Evolutionary conservation across 805 yeast genomes (phyloP).

Genomic region (Monosporozyma yasuniensis): DNA sequence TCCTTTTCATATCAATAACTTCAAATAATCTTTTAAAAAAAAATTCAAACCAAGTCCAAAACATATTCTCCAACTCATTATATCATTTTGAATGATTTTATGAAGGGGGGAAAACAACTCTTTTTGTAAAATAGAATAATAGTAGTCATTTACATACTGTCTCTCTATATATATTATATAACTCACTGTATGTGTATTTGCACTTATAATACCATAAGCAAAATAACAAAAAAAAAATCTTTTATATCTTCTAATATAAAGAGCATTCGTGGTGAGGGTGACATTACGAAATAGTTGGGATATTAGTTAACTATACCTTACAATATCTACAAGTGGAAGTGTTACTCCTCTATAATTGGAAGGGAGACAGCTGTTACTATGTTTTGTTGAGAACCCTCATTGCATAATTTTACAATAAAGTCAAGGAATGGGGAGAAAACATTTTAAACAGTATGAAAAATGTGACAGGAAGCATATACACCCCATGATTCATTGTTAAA

Average conservation of each 20-base stretch:
- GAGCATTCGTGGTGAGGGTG: too few species aligned
- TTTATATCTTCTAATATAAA: not conserved
- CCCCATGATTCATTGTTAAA: too few species aligned
- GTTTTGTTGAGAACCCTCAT: too few species aligned
- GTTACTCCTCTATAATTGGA: too few species aligned
- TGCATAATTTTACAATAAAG: too few species aligned
- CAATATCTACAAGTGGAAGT: too few species aligned
- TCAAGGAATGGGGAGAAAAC: too few species aligned
- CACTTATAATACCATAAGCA: conserved; percentile 1
- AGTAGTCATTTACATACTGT: conserved; percentile 1
- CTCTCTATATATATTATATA: not conserved
- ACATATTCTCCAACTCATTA: not conserved
- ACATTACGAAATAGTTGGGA: not conserved
- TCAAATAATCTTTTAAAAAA: not conserved
- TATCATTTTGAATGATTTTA: not conserved
- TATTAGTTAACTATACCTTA: too few species aligned
- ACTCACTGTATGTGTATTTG: not conserved
- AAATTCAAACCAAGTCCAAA: not conserved
- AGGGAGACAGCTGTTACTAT: too few species aligned
- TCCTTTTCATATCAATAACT: not conserved
- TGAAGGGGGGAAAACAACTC: not conserved
- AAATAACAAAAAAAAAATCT: not conserved
- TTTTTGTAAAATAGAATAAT: conserved; percentile 1
- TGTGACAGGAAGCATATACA: too few species aligned
- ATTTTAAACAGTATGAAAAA: too few species aligned